These are phyloP conservation scores for Dryadomyces quercivorus DNA, from an alignment of 2,329 filamentous ascomycete genomes.

Conservation along the genomic window DNA sequence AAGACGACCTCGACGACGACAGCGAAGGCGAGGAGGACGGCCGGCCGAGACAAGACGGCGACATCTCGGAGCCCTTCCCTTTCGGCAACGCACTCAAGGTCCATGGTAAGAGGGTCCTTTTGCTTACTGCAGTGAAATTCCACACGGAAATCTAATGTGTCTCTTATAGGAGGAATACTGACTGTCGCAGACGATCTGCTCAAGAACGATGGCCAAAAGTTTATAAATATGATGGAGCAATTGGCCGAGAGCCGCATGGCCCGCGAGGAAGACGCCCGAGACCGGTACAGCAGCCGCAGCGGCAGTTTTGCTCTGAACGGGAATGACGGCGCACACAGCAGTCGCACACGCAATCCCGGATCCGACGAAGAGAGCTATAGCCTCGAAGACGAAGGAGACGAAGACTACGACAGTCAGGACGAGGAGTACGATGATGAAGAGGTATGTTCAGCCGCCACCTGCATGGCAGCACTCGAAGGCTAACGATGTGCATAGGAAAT, in stretches of 20 bases:
- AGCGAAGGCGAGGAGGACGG: constrained; percentile 59
- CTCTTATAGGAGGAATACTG: constrained; percentile 71
- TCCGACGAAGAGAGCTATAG: constrained; percentile 44
- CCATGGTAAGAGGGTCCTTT: constrained; percentile 45
- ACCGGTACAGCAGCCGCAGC: constrained; percentile 44
- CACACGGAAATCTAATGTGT: background rate
- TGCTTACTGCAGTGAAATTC: background rate
- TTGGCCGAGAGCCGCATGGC: constrained; percentile 95
- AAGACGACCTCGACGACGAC: constrained; percentile 40
- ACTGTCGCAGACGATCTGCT: constrained; percentile 96
- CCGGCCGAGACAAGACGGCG: constrained; percentile 48
- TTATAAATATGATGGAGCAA: constrained; percentile 99
- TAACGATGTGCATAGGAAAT: constrained; percentile 52
- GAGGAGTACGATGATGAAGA: constrained; percentile 72
- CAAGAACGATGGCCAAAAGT: constrained; percentile 98
- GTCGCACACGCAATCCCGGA: constrained; percentile 58
- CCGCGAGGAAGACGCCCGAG: constrained; percentile 78
- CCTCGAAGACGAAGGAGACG: constrained; percentile 38
- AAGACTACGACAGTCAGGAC: constrained; percentile 51
- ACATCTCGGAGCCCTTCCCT: constrained; percentile 80
- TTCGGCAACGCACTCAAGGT: constrained; percentile 97
- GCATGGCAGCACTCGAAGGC: background rate
- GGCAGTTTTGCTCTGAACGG: constrained; percentile 36
- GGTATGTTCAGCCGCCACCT: constrained; percentile 25
- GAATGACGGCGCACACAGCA: constrained; percentile 43